Conservation (phyloP, 2,329 filamentous ascomycete genomes). For the Aspergillus pseudonomiae region DNA sequence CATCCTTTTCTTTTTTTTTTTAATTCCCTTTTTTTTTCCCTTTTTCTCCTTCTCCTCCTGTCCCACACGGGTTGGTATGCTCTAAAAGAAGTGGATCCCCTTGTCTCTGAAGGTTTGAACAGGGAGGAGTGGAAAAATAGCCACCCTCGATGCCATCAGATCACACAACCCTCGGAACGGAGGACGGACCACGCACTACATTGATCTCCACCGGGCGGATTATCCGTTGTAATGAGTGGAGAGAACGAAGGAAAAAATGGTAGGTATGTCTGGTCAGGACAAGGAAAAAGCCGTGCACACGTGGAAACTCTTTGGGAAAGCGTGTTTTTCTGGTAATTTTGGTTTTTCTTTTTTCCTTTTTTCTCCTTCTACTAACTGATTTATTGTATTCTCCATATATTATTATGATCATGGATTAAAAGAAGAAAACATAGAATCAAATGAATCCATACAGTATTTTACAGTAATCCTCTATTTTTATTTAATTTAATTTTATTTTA, state of each 20-base stretch:
- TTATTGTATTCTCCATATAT: not conserved
- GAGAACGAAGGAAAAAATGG: not conserved
- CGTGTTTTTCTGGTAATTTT: not conserved
- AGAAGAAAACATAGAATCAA: not conserved
- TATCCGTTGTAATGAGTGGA: not conserved
- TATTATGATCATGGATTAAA: not conserved
- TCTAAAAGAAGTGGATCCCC: conserved; percentile 11
- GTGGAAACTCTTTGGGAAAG: conserved; percentile 2
- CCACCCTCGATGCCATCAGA: conserved; percentile 26
- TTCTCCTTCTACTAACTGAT: not conserved
- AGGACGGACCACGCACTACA: conserved; percentile 15
- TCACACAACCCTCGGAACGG: conserved; percentile 16
- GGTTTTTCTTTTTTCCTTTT: conserved; percentile 4
- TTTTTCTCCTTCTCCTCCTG: conserved; percentile 1
- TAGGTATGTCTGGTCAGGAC: too few relatives aligned
- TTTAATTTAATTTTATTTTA: not conserved
- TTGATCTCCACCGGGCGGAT: conserved; percentile 17
- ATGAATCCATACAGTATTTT: not conserved
- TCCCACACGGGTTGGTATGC: conserved; percentile 17
- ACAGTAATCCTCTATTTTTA: not conserved
- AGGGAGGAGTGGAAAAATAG: conserved; percentile 18
- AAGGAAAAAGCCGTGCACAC: conserved; percentile 25
- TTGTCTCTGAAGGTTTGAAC: conserved; percentile 6
- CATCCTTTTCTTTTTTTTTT: conserved; percentile 1
- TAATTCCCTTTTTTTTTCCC: not conserved